Evolutionary conservation across 2,329 filamentous ascomycete genomes (phyloP), one percentile per base, ranked within the genome.

Genomic region (Teratosphaeria viscida): DNA sequence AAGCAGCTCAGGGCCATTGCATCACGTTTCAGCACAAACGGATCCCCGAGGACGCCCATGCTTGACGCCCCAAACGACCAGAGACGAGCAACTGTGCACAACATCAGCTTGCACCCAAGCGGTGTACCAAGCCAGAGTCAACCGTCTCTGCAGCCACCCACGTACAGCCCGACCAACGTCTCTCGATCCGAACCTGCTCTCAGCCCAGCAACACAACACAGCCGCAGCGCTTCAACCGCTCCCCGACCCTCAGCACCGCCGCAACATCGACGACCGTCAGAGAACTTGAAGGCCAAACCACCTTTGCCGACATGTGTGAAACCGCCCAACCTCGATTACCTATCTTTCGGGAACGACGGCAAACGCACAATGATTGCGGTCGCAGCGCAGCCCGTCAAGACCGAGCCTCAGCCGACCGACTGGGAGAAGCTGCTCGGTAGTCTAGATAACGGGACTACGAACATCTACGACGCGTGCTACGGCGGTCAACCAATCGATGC

Each of bases 401-500:
- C 70, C 29, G 68, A 72, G 27, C 67, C 70, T 12, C 85, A 85
- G 0, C 76, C 85, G 8, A 79, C 84, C 0, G 89, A 94, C 66
- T 95, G 90, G 91, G 90, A 95, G 72, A 84, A 86, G 1, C 79
- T 95, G 0, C 80, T 95, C 1, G 86, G 87, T 3, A 87, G 86
- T 26, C 85, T 95, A 71, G 90, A 95, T 66, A 85, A 85, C 39
- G 89, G 89, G 0, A 82, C 87, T 64, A 84, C 86, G 58, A 95
- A 92, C 69, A 87, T 95, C n/a, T 94, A 90, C 72, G 87, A 90
- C 69, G 86, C 86, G 49, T 90, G 90, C 59, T 91, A 91, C 65
- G 88, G 88, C 23, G 87, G 87, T 0, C 80, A 81, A 10, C 79
- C 78, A 7, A 73, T 74, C 49, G 71, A 74, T 27, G 66, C 73